Conservation (phyloP, 176 grass and related monocot species). For the Oryza meridionalis region DNA sequence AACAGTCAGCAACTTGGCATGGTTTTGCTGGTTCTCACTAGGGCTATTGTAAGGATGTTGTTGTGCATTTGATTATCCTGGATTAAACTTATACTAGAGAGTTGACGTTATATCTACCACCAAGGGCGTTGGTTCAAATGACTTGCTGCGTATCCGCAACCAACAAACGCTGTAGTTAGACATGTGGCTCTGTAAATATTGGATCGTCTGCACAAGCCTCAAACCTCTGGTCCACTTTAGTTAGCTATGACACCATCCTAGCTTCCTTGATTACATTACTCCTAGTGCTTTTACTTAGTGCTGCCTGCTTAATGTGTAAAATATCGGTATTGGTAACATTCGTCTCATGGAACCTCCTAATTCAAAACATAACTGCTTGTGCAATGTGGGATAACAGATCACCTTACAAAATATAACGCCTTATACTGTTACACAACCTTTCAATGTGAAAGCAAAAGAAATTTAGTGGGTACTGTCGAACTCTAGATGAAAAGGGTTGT, state of each 20-base stretch:
- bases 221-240: background rate
- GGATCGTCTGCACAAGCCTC: background rate
- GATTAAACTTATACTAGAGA: background rate
- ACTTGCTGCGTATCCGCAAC: background rate
- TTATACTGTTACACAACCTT: background rate
- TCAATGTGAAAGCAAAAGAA: background rate
- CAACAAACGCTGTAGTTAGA: background rate
- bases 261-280: background rate
- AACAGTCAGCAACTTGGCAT: background rate
- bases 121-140: background rate
- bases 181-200: background rate
- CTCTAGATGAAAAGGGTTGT: background rate
- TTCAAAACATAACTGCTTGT: slow-evolving; percentile 23
- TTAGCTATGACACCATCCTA: background rate
- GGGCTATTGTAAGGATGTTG: background rate
- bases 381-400: background rate
- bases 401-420: too few species aligned
- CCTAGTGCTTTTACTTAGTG: background rate
- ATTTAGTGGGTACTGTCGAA: background rate
- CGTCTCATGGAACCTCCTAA: background rate
- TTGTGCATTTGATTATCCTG: slow-evolving; percentile 12
- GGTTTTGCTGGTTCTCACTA: slow-evolving; percentile 4
- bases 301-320: background rate
- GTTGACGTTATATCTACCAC: background rate
- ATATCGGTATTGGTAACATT: background rate